Evolutionary conservation across 345 rosid species (phyloP).

Genomic region (Erucastrum elatum): DNA sequence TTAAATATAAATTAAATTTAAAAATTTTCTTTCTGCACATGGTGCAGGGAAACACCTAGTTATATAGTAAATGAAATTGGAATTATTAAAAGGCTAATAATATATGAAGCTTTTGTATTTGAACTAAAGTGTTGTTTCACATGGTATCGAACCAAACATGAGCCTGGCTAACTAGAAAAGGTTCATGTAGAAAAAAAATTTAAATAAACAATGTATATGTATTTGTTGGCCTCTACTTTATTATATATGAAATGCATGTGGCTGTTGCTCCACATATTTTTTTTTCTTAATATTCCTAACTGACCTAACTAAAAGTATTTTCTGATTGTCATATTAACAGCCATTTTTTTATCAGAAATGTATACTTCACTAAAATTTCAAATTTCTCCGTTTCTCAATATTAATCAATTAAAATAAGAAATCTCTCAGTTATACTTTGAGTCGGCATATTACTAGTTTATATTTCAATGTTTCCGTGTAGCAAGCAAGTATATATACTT

Average conservation of each 20-base stretch:
- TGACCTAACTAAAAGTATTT: neutral
- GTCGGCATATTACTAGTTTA: constrained; percentile 14
- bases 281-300: neutral
- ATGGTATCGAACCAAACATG: constrained; percentile 30
- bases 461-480: constrained; percentile 29
- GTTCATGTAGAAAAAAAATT: neutral
- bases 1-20: too few relatives aligned
- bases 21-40: too few relatives aligned
- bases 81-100: constrained; percentile 1
- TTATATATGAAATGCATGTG: constrained; percentile 22
- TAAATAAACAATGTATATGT: neutral
- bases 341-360: neutral
- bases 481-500: constrained; percentile 37
- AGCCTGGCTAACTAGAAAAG: constrained; percentile 16
- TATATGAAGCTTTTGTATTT: constrained; percentile 12
- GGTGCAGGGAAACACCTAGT: too few relatives aligned
- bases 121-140: constrained; percentile 36
- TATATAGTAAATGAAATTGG: neutral
- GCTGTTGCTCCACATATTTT: constrained; percentile 18
- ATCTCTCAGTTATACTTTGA: neutral
- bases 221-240: constrained; percentile 15
- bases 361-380: neutral
- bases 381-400: neutral
- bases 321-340: neutral
- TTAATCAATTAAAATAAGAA: neutral